phyloP scores from a whole-genome alignment of 768 basidiomycete species.

The Guyanaporus albipodus region DNA sequence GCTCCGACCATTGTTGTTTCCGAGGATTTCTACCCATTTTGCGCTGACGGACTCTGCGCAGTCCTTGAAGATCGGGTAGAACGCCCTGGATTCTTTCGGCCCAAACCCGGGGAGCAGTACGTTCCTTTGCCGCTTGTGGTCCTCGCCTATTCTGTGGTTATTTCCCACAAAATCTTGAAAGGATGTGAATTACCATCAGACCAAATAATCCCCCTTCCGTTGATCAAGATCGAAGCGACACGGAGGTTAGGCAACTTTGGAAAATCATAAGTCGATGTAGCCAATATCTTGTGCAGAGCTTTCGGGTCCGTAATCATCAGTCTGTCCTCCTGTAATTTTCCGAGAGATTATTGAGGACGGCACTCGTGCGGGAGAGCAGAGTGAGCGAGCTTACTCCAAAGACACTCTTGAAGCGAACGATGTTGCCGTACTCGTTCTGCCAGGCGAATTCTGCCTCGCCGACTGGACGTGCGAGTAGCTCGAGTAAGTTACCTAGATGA shows the following conservation, averaged over 20 bases:
- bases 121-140: conserved; percentile 49
- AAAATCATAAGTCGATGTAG: too few species aligned
- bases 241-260: conserved; percentile 22
- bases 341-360: conserved; percentile 9
- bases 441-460: conserved; percentile 28
- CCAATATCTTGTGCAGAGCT: too few species aligned
- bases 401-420: conserved; percentile 17
- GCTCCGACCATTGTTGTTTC: background rate
- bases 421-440: conserved; percentile 23
- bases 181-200: conserved; percentile 32
- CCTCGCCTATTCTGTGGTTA: conserved; percentile 28
- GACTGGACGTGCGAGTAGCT: conserved; percentile 19
- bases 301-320: conserved; percentile 37
- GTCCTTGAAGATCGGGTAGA: conserved; percentile 46
- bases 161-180: conserved; percentile 5
- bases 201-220: conserved; percentile 37
- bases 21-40: conserved; percentile 18
- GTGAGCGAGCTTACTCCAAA: conserved; percentile 14
- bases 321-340: conserved; percentile 22
- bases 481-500: conserved; percentile 19
- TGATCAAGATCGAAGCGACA: conserved; percentile 4
- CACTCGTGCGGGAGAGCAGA: background rate
- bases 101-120: conserved; percentile 56
- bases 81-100: conserved; percentile 45
- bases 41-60: conserved; percentile 19